Evolutionary conservation across 805 yeast species (phyloP).

Genomic region (Wickerhamiella shivajii): DNA sequence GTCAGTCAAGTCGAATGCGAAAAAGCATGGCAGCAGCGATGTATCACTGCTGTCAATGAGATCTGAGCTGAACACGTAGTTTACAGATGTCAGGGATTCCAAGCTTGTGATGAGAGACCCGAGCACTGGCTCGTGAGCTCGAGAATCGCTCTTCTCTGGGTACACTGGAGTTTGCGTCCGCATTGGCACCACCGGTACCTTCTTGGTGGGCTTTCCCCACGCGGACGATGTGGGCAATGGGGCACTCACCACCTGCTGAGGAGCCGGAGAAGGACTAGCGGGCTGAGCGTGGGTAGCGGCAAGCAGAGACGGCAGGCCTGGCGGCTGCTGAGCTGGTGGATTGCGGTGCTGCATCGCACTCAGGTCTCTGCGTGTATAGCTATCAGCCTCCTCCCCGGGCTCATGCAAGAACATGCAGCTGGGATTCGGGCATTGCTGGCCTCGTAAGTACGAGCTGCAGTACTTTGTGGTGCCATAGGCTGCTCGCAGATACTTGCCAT

Average conservation of each 20-base stretch:
- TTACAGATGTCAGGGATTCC: neutral
- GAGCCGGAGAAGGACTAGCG: too few relatives aligned
- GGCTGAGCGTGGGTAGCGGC: constrained; percentile 14
- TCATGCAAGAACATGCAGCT: constrained; percentile 98
- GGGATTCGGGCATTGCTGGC: constrained; percentile 94
- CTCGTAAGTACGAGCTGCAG: constrained; percentile 90
- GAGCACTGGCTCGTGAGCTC: constrained; percentile 15
- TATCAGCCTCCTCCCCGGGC: constrained; percentile 98
- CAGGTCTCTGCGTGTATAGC: constrained; percentile 78
- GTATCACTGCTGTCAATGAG: constrained; percentile 23
- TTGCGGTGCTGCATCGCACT: constrained; percentile 46
- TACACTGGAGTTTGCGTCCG: neutral
- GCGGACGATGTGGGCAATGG: constrained; percentile 5
- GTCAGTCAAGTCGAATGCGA: too few relatives aligned
- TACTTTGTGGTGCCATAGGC: constrained; percentile 98
- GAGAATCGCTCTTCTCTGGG: constrained; percentile 3
- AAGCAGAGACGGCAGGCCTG: constrained; percentile 5
- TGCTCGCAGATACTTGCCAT: constrained; percentile 79
- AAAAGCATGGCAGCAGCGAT: constrained; percentile 22
- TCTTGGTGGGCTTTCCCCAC: constrained; percentile 1
- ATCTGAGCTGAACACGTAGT: constrained; percentile 2
- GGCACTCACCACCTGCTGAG: constrained; percentile 17
- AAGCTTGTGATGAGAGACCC: constrained; percentile 20
- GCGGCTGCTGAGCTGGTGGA: constrained; percentile 6
- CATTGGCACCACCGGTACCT: neutral